Conservation (phyloP, 306 rosid genomes). For the Fragaria vesca region DNA sequence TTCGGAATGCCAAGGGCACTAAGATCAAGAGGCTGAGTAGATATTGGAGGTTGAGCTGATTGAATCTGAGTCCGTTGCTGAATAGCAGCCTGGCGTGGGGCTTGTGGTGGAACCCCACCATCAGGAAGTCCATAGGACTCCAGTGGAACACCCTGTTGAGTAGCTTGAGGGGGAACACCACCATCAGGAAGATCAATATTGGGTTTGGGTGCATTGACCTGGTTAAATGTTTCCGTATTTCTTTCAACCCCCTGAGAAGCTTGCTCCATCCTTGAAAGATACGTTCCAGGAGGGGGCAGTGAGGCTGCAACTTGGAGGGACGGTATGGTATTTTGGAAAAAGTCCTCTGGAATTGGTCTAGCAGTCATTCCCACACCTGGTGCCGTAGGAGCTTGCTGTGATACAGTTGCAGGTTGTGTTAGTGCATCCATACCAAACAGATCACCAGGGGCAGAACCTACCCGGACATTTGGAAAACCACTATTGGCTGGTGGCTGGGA, state of each 20-base stretch:
- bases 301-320: constrained; percentile 86
- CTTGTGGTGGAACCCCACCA: constrained; percentile 86
- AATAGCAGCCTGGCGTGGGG: constrained; percentile 50
- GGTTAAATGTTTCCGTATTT: constrained; percentile 41
- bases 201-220: constrained; percentile 45
- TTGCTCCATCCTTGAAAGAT: constrained; percentile 67
- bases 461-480: constrained; percentile 34
- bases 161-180: constrained; percentile 61
- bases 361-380: constrained; percentile 45
- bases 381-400: constrained; percentile 48
- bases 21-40: constrained; percentile 88
- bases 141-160: constrained; percentile 52
- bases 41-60: constrained; percentile 50
- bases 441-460: constrained; percentile 61
- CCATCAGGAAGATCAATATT: constrained; percentile 59
- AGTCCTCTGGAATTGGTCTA: constrained; percentile 97
- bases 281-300: constrained; percentile 84
- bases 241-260: constrained; percentile 49
- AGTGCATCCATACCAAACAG: constrained; percentile 60
- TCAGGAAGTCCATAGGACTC: constrained; percentile 76
- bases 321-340: constrained; percentile 88
- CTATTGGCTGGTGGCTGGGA: constrained; percentile 45
- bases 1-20: constrained; percentile 72
- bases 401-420: constrained; percentile 46
- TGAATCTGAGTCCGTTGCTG: constrained; percentile 47